Conservation (phyloP, 1,139 yeast genomes). For the Candida gigantensis region DNA sequence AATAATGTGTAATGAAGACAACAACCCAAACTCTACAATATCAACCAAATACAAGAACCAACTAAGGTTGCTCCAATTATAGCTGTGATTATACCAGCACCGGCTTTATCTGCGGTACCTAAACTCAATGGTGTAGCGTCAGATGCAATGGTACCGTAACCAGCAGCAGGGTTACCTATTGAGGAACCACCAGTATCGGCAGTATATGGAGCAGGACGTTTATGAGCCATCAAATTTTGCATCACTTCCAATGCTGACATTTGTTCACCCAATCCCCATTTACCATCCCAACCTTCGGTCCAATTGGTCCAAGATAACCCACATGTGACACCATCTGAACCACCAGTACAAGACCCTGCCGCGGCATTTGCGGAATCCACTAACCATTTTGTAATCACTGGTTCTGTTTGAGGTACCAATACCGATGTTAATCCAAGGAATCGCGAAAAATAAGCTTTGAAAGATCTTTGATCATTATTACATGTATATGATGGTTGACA, state of each 20-base stretch:
- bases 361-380: conserved; percentile 74
- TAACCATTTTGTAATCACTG: conserved; percentile 52
- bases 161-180: conserved; percentile 60
- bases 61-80: conserved; percentile 65
- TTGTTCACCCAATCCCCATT: conserved; percentile 91
- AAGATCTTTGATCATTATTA: conserved; percentile 87
- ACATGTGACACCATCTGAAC: conserved; percentile 86
- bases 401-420: conserved; percentile 64
- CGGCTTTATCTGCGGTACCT: conserved; percentile 71
- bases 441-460: conserved; percentile 79
- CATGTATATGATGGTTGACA: conserved; percentile 67
- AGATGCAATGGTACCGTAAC: conserved; percentile 44
- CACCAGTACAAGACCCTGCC: conserved; percentile 82
- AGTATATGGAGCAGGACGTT: conserved; percentile 60
- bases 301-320: conserved; percentile 74
- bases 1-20: not conserved
- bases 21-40: conserved; percentile 23
- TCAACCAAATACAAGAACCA: conserved; percentile 73
- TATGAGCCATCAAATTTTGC: conserved; percentile 58
- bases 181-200: conserved; percentile 62
- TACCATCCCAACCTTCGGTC: conserved; percentile 60
- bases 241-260: conserved; percentile 83
- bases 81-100: conserved; percentile 86
- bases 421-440: conserved; percentile 74
- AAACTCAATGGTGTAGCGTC: conserved; percentile 50